Base-by-base conservation (phyloP, 2,329 filamentous ascomycete species). In the Aureobasidium sp. region DNA sequence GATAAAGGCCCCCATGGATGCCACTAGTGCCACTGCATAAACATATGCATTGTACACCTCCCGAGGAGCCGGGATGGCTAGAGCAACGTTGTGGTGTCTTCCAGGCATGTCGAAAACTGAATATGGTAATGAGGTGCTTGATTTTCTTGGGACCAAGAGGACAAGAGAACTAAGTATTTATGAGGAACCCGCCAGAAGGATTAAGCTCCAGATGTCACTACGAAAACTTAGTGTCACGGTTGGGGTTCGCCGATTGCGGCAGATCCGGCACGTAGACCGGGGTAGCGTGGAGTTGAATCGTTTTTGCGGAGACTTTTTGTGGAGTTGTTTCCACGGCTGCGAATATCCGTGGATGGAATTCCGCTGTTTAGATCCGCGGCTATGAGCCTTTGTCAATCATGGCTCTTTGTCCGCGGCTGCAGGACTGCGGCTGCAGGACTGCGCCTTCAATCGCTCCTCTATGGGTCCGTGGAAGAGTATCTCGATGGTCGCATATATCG, bases 1-100 rank as follows among this genome's bases (percentile, higher is more conserved):
- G 25, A 65, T 63, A 53, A 67, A 66, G 11, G 64, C 66, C 36
- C 65, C 63, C 63, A 65, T 65, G 1, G 66, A 64, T 3, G 64
- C 65, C 12, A 66, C 64, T 9, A 67, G 12, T 5, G 66, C 62
- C 11, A 57, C 63, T 20, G 55, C 29, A 29, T 66, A 67, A 17
- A 66, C 58, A 22, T 56, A 53, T 4, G 27, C 49, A 55, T 66
- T 67, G 62, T 66, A 66, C 29, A 57, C 41, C 53, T 57, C 53
- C 7, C 47, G 51, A 3, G 65, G 64, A 44, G 64, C 59, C 45
- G 63, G 57, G 11, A 29, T 57, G 53, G n/a, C 25, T 17, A 57
- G 15, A 12, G 27, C 14, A 27, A 57, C n/a, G 42, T 53, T 49
- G 11, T 53, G 52, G 20, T 64, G 63, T 42, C 63, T 53, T 37